phyloP scores from a whole-genome alignment of 2,329 filamentous ascomycete genomes.

The Ramichloridium luteum region DNA sequence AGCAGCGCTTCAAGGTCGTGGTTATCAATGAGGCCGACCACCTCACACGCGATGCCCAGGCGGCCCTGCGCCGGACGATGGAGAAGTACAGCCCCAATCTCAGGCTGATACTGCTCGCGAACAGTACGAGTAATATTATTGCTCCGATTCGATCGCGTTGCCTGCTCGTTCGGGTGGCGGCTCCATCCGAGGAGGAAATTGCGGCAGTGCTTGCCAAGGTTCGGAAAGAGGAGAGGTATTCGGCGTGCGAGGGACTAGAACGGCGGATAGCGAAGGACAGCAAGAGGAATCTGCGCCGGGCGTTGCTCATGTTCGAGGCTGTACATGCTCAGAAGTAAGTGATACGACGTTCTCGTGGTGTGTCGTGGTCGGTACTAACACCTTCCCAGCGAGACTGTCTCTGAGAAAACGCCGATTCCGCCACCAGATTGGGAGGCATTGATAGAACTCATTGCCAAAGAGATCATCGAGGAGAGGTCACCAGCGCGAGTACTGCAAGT shows the following conservation, averaged over 20 bases:
- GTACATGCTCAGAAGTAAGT: conserved; percentile 91
- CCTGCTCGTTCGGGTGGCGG: conserved; percentile 79
- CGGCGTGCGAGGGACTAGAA: conserved; percentile 62
- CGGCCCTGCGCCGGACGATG: conserved; percentile 89
- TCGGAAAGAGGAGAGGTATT: conserved; percentile 74
- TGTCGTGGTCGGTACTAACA: conserved; percentile 1
- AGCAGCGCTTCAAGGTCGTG: conserved; percentile 93
- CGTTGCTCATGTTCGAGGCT: conserved; percentile 91
- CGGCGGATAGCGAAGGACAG: conserved; percentile 80
- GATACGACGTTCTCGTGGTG: background rate
- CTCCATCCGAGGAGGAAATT: conserved; percentile 77
- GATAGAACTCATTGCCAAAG: conserved; percentile 76
- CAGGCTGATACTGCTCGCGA: conserved; percentile 80
- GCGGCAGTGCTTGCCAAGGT: conserved; percentile 57
- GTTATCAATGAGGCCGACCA: conserved; percentile 99
- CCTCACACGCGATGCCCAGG: conserved; percentile 85
- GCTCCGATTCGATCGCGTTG: conserved; percentile 93
- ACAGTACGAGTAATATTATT: conserved; percentile 96
- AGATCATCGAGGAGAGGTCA: conserved; percentile 89
- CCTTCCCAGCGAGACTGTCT: conserved; percentile 64
- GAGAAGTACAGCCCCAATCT: conserved; percentile 98
- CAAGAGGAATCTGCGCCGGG: conserved; percentile 77
- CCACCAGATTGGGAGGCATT: conserved; percentile 95
- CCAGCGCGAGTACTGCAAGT: conserved; percentile 78
- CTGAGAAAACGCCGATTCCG: conserved; percentile 76